Evolutionary conservation across 2,329 filamentous ascomycete genomes (phyloP).

Genomic region (Graphiopsis chlorocephala): DNA sequence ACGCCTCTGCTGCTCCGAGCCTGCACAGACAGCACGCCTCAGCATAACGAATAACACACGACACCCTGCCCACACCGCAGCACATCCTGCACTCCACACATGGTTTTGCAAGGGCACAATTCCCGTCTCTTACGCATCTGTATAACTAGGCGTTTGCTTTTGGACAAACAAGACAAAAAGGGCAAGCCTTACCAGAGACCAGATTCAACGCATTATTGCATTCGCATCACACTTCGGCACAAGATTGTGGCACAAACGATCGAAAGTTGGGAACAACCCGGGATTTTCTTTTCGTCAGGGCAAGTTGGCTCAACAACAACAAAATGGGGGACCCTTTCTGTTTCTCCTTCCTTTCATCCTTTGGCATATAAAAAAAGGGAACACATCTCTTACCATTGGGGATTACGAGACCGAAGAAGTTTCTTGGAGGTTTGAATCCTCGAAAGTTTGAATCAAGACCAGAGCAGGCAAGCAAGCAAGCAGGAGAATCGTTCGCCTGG

Average conservation of each 20-base stretch:
- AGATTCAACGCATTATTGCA: neutral
- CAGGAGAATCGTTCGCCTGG: neutral
- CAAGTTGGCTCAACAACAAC: neutral
- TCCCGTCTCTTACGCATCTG: constrained; percentile 2
- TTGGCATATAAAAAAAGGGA: neutral
- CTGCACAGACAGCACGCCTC: neutral
- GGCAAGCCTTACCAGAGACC: neutral
- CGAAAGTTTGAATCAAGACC: neutral
- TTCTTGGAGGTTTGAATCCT: no score
- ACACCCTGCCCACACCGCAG: neutral
- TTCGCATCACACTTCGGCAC: neutral
- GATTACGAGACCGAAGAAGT: neutral
- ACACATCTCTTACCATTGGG: neutral
- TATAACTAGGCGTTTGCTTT: constrained; percentile 10
- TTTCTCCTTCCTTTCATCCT: neutral
- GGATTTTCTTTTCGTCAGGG: neutral
- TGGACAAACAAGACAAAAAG: neutral
- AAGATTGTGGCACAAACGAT: neutral
- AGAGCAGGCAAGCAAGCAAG: neutral
- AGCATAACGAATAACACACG: neutral
- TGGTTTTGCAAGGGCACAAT: neutral
- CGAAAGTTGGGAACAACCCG: neutral
- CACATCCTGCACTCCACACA: neutral
- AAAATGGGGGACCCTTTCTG: neutral
- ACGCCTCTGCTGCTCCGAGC: neutral